Evolutionary conservation across 2,329 filamentous ascomycete species (phyloP).

Genomic region (Fusarium sambucinum): DNA sequence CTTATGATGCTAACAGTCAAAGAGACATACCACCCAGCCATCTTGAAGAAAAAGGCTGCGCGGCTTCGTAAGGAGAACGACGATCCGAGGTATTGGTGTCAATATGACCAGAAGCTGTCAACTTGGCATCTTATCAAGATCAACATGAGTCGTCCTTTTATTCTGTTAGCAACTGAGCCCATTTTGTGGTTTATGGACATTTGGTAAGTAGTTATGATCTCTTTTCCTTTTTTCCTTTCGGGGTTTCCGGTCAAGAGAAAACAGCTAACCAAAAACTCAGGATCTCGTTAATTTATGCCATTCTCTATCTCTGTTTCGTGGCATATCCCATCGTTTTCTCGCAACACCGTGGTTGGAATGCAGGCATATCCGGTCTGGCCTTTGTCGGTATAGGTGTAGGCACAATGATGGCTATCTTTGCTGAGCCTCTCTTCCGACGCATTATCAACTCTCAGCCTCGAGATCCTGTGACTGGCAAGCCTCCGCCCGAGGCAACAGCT

Average conservation of each 20-base stretch:
- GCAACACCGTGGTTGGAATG: slow-evolving; percentile 79
- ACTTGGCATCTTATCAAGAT: slow-evolving; percentile 76
- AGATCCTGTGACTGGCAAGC: slow-evolving; percentile 80
- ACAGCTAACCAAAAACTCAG: slow-evolving; percentile 53
- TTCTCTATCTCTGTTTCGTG: slow-evolving; percentile 90
- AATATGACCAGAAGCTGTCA: slow-evolving; percentile 78
- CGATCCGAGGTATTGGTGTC: slow-evolving; percentile 80
- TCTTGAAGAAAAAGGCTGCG: slow-evolving; percentile 75
- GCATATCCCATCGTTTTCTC: slow-evolving; percentile 89
- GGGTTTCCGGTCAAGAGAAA: background rate
- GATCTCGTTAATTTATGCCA: slow-evolving; percentile 86
- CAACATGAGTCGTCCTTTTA: slow-evolving; percentile 82
- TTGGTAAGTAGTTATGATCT: slow-evolving; percentile 62
- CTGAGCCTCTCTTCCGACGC: slow-evolving; percentile 78
- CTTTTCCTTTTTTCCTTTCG: background rate
- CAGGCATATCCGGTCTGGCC: slow-evolving; percentile 79
- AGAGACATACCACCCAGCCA: slow-evolving; percentile 81
- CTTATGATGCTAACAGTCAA: slow-evolving; percentile 69
- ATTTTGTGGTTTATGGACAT: slow-evolving; percentile 79
- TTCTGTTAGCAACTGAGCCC: slow-evolving; percentile 82
- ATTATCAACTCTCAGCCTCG: slow-evolving; percentile 82
- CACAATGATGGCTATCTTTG: slow-evolving; percentile 69
- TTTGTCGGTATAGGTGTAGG: slow-evolving; percentile 79
- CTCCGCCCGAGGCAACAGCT: slow-evolving; percentile 83
- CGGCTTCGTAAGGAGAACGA: slow-evolving; percentile 74